Evolutionary conservation across 805 yeast genomes (phyloP), one percentile per base, ranked within the genome.

Genomic region (Lipomyces sp.): DNA sequence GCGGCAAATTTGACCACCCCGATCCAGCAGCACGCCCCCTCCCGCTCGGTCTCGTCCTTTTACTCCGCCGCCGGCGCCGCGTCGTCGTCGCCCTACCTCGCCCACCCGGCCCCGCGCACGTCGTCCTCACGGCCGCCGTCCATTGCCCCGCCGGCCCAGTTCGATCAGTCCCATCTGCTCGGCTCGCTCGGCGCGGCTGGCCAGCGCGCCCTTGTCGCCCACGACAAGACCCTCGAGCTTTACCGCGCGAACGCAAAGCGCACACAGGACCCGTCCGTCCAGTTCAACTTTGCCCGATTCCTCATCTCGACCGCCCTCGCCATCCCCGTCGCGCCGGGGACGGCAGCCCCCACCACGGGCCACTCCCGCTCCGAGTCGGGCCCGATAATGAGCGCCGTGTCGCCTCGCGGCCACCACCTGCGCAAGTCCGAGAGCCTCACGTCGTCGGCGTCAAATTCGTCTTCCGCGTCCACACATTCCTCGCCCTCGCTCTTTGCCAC

Each of bases 231-330:
- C 3, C 79, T 91, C 51, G 96, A 90, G 59, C 75, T 87, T 73
- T 90, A 91, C 71, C 77, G 93, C 47, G 78, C 83, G 58, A 90
- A 87, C 64, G 96, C 95, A 4, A 83, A 83, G 61, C 86, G 83
- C 62, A 79, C 88, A 19, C 83, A 82, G 63, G 96, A 91, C 63
- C 95, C 96, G 0, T 80, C 78, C 18, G 83, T 87, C n/a, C 77
- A 89, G 60, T 87, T 88, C 67, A 88, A 88, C 63, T 89, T 86
- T 65, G 96, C 97, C 1, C 93, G 88, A 68, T 87, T 85, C 66
- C 83, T 86, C 82, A 70, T 88, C 45, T 91, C 86, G 66, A 85
- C 95, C 0, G 95, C 95, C 1, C 73, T 90, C 28, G 47, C 59
- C 5, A 42, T 57, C 29, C 39, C 48, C 38, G 46, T 34, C 47